Evolutionary conservation across 352 stramenopile genomes (phyloP).

Genomic region (Globisporangium parvum): DNA sequence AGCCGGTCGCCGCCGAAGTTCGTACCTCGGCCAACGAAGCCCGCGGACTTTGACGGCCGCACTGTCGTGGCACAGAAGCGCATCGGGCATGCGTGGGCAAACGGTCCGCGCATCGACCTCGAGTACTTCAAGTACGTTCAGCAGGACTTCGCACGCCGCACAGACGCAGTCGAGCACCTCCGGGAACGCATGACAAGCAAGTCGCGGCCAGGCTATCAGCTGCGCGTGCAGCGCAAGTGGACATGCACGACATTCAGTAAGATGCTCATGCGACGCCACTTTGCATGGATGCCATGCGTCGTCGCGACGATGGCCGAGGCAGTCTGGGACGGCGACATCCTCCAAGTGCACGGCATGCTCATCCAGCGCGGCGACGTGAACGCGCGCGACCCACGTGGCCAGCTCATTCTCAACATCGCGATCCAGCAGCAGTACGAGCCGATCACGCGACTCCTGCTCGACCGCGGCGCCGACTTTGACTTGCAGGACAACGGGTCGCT

Average conservation of each 20-base stretch:
- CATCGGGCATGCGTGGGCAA: constrained; percentile 52
- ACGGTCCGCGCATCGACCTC: constrained; percentile 58
- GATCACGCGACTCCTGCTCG: constrained; percentile 62
- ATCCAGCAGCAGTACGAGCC: constrained; percentile 77
- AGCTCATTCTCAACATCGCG: constrained; percentile 60
- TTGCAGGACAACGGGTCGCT: constrained; percentile 49
- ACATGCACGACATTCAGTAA: constrained; percentile 33
- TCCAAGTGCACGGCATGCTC: constrained; percentile 58
- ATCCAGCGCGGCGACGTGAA: constrained; percentile 46
- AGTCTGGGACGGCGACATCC: constrained; percentile 73
- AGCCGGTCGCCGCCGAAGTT: constrained; percentile 12
- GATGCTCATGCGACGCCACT: constrained; percentile 54
- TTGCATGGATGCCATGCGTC: constrained; percentile 63
- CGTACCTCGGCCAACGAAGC: constrained; percentile 15
- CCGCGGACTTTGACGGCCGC: constrained; percentile 18
- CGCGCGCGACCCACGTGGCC: constrained; percentile 38
- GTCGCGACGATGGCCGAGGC: constrained; percentile 54
- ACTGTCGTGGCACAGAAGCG: constrained; percentile 51
- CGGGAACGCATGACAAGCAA: constrained; percentile 55
- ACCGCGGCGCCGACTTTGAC: constrained; percentile 62
- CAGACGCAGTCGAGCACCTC: constrained; percentile 48
- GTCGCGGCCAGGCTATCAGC: constrained; percentile 51
- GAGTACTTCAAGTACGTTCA: constrained; percentile 67
- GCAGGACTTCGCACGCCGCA: constrained; percentile 51
- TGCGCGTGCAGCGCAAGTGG: constrained; percentile 50